Percentiles rank a stretch among this genome's conserved stretches.
Conservation (phyloP, 148 eudicot genomes). For the Fallopia convolvulus region DNA sequence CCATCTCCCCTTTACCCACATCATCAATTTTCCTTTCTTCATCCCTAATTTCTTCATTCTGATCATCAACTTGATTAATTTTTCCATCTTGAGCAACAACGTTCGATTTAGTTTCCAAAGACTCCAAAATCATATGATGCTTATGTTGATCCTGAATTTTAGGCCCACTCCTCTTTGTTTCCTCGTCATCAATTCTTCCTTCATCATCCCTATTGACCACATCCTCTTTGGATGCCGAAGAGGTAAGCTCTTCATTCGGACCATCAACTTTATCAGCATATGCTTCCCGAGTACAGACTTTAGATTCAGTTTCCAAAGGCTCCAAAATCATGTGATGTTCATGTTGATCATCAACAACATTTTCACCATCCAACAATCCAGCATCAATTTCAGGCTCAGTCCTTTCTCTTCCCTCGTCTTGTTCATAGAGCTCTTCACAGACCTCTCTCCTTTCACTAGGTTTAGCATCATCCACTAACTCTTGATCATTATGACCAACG, state of each 20-base stretch:
- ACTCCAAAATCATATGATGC: neutral
- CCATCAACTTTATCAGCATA: neutral
- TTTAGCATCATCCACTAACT: neutral
- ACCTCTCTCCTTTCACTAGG: neutral
- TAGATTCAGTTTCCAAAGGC: neutral
- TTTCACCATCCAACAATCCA: conserved; percentile 3
- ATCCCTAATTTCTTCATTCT: neutral
- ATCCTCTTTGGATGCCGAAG: conserved; percentile 9
- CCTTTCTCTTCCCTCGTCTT: neutral
- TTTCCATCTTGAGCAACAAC: neutral
- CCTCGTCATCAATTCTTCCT: neutral
- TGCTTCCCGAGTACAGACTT: no score
- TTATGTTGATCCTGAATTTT: conserved; percentile 9
- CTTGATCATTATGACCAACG: conserved; percentile 4
- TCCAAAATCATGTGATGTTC: neutral
- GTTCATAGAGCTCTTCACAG: neutral
- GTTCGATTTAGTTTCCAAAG: neutral
- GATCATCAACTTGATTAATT: neutral
- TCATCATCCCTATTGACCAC: neutral
- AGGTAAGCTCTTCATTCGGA: neutral
- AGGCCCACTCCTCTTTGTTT: conserved; percentile 11
- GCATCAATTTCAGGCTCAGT: neutral
- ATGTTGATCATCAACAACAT: conserved; percentile 8
- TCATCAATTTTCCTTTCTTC: conserved; percentile 10
- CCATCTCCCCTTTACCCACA: conserved; percentile 20